Evolutionary conservation across 2,329 filamentous ascomycete species (phyloP), one percentile per base, ranked within the genome.

Genomic region (Raffaelea albimanens): DNA sequence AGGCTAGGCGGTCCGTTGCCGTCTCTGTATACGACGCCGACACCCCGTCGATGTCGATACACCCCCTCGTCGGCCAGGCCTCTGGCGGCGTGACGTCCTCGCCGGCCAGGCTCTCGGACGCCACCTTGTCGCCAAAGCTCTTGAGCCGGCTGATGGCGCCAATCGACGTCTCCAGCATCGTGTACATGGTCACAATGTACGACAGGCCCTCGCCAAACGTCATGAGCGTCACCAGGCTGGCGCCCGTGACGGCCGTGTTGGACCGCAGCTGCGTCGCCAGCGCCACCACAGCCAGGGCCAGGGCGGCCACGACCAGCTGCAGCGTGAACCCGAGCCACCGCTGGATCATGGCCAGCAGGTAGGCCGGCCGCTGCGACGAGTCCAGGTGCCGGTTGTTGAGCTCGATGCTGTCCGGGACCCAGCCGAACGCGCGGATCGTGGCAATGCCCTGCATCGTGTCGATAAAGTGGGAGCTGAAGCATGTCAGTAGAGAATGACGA

Each of bases 361-460:
- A 52, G 20, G 44, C 36, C 2, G 50, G 50, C 5, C 45, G 33
- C 43, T 44, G 44, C 1, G 47, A 47, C 10, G 19, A 16, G 34
- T 50, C 33, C 3, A 52, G 40, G 4, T 40, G 13, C 8, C 13
- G 13, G 18, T 5, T 8, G 34, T 16, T 38, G 16, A n/a, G 2
- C 11, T 10, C 19, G 23, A 41, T 45, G 10, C 38, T 19, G 2
- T 16, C 31, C 5, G 21, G n/a, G 10, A 16, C 13, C 3, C 19
- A 29, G 25, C 25, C 62, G 50, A 70, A 72, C 0, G 70, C 66
- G 7, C 70, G 67, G 34, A 79, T 69, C 0, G 72, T 76, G 1
- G 65, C 52, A 0, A 77, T 53, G 0, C 73, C 73, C 9, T 63
- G 59, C 0, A 75, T 54, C 0, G 70, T 71, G 47, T 78, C 75